These are phyloP conservation scores for Aspergillus coremiiformis DNA, from an alignment of 495 filamentous ascomycete species.

Conservation along the genomic window DNA sequence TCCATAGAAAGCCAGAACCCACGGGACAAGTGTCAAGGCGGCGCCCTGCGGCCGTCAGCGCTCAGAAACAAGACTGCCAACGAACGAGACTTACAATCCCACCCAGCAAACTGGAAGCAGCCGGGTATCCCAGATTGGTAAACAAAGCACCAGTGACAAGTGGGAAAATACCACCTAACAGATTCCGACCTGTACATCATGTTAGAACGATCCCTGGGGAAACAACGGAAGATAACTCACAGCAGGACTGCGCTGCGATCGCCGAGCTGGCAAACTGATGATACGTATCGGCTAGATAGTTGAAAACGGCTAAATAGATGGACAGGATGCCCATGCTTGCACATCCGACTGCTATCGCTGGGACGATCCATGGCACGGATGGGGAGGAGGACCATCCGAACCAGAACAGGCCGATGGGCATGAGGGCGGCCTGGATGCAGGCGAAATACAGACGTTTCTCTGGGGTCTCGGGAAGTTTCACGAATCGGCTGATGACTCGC, in stretches of 20 bases:
- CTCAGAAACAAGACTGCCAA: not conserved
- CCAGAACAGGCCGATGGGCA: slow-evolving; percentile 75
- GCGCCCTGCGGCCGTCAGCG: slow-evolving; percentile 37
- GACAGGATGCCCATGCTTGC: slow-evolving; percentile 85
- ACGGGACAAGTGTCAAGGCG: slow-evolving; percentile 70
- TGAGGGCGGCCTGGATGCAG: slow-evolving; percentile 60
- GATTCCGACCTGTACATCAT: slow-evolving; percentile 52
- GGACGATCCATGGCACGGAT: slow-evolving; percentile 69
- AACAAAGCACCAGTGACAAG: slow-evolving; percentile 69
- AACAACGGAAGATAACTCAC: slow-evolving; percentile 20
- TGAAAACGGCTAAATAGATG: slow-evolving; percentile 86
- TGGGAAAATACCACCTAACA: slow-evolving; percentile 78
- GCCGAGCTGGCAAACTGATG: slow-evolving; percentile 78
- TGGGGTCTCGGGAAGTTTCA: slow-evolving; percentile 47
- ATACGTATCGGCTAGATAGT: slow-evolving; percentile 91
- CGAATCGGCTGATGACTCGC: slow-evolving; percentile 35
- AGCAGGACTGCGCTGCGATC: slow-evolving; percentile 79
- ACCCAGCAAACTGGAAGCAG: slow-evolving; percentile 70
- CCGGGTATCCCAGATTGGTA: slow-evolving; percentile 58
- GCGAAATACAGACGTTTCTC: slow-evolving; percentile 80
- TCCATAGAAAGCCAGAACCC: slow-evolving; percentile 77
- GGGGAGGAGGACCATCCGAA: slow-evolving; percentile 69
- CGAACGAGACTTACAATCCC: slow-evolving; percentile 45
- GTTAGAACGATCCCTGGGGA: too few relatives aligned
- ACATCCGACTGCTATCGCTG: slow-evolving; percentile 59